These are phyloP conservation scores for Stephania japonica DNA, from an alignment of 164 flowering plant species.

Conservation along the genomic window DNA sequence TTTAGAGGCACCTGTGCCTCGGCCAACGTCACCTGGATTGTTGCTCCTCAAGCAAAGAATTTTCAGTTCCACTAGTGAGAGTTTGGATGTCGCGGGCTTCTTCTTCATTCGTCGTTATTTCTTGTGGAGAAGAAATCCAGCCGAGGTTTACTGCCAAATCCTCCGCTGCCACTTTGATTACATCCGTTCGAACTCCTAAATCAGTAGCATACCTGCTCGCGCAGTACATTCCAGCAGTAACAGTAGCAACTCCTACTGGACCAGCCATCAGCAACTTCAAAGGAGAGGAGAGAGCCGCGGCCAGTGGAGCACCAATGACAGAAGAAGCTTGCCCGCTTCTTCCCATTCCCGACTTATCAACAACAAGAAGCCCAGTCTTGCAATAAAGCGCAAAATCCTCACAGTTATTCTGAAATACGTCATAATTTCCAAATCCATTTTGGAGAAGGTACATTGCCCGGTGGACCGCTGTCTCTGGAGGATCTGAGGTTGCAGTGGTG, in stretches of 20 bases:
- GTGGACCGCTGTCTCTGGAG: slow-evolving; percentile 60
- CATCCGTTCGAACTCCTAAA: slow-evolving; percentile 87
- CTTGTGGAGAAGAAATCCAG: slow-evolving; percentile 22
- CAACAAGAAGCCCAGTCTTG: slow-evolving; percentile 78
- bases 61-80: background rate
- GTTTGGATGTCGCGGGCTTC: background rate
- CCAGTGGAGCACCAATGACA: slow-evolving; percentile 82
- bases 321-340: slow-evolving; percentile 94
- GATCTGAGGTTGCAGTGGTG: slow-evolving; percentile 79
- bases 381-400: slow-evolving; percentile 95
- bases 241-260: slow-evolving; percentile 74
- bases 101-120: background rate
- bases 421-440: slow-evolving; percentile 91
- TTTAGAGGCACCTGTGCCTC: background rate
- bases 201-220: slow-evolving; percentile 91
- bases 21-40: background rate
- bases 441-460: slow-evolving; percentile 95
- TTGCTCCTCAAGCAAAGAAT: background rate
- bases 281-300: slow-evolving; percentile 87
- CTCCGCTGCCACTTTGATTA: slow-evolving; percentile 84
- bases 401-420: slow-evolving; percentile 83
- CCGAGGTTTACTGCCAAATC: slow-evolving; percentile 76
- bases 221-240: slow-evolving; percentile 91
- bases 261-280: slow-evolving; percentile 72
- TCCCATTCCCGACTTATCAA: slow-evolving; percentile 66